phyloP scores from a whole-genome alignment of 2,329 filamentous ascomycete species.

The Calonectria crousiana region DNA sequence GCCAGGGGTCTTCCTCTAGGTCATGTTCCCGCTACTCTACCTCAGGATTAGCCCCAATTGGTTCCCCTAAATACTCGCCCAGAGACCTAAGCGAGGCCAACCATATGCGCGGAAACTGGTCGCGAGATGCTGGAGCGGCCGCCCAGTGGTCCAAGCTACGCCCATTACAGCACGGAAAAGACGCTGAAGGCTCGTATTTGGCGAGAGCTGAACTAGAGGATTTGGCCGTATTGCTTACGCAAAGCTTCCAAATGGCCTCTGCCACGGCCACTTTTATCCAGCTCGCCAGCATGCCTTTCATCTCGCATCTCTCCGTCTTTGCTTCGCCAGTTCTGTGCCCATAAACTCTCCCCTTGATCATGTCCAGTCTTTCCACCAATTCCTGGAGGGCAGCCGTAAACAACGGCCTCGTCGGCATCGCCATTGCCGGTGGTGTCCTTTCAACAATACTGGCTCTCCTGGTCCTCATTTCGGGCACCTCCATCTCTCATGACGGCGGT shows the following conservation, averaged over 20 bases:
- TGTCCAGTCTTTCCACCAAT: constrained; percentile 31
- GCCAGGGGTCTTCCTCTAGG: neutral
- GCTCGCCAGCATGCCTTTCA: neutral
- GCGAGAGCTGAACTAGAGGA: neutral
- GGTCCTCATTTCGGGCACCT: constrained; percentile 40
- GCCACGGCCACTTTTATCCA: neutral
- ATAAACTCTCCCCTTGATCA: constrained; percentile 1
- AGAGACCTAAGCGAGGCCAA: neutral
- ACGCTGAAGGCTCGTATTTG: constrained; percentile 10
- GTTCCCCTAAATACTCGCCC: neutral
- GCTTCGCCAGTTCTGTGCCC: neutral
- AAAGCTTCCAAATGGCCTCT: constrained; percentile 9
- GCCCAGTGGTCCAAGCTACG: constrained; percentile 13
- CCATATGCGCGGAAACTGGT: neutral
- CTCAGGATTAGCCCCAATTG: neutral
- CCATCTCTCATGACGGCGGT: constrained; percentile 26
- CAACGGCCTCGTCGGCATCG: constrained; percentile 33
- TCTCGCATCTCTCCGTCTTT: neutral
- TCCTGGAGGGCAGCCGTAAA: constrained; percentile 32
- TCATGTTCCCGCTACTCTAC: neutral
- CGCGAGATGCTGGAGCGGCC: constrained; percentile 9
- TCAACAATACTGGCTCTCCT: constrained; percentile 33
- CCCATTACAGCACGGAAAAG: constrained; percentile 2
- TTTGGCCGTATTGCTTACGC: constrained; percentile 10
- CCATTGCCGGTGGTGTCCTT: constrained; percentile 38